These are phyloP conservation scores for Narthecium ossifragum DNA, from an alignment of 106 monocot species.

Conservation along the genomic window DNA sequence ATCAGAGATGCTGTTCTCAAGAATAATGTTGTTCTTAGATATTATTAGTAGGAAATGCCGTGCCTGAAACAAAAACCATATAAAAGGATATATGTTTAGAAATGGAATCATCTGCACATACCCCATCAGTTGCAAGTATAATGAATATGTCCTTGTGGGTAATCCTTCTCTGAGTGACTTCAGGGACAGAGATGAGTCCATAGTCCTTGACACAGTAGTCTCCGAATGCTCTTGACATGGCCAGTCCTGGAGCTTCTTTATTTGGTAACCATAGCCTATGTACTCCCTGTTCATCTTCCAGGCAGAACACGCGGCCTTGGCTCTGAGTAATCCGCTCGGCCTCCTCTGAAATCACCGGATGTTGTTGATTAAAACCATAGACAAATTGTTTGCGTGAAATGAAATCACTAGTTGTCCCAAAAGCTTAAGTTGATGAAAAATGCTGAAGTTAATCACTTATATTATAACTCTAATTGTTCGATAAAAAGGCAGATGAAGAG, in stretches of 20 bases:
- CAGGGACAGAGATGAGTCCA: constrained; percentile 81
- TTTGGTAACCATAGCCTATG: constrained; percentile 77
- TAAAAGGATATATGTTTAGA: too few relatives aligned
- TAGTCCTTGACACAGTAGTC: constrained; percentile 74
- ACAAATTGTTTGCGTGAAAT: too few relatives aligned
- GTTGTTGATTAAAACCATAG: background rate
- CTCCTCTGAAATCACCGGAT: constrained; percentile 40
- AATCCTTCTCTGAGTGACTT: constrained; percentile 60
- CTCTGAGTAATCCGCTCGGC: constrained; percentile 69
- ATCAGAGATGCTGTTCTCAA: too few relatives aligned
- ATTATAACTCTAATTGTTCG: too few relatives aligned
- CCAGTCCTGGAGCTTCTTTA: constrained; percentile 59
- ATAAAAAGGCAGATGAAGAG: too few relatives aligned
- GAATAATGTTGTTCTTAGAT: too few relatives aligned
- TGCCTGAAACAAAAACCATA: too few relatives aligned
- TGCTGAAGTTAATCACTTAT: too few relatives aligned
- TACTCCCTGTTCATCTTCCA: constrained; percentile 76
- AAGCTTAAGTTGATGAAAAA: too few relatives aligned
- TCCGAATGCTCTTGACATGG: constrained; percentile 97
- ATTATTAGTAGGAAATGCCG: too few relatives aligned
- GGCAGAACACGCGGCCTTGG: constrained; percentile 74
- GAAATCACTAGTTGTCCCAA: too few relatives aligned
- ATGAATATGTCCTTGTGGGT: constrained; percentile 59
- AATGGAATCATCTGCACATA: constrained; percentile 22
- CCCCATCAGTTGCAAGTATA: constrained; percentile 93